Conservation (phyloP, 139 green algal species). For the Tetratostichococcus sp. region DNA sequence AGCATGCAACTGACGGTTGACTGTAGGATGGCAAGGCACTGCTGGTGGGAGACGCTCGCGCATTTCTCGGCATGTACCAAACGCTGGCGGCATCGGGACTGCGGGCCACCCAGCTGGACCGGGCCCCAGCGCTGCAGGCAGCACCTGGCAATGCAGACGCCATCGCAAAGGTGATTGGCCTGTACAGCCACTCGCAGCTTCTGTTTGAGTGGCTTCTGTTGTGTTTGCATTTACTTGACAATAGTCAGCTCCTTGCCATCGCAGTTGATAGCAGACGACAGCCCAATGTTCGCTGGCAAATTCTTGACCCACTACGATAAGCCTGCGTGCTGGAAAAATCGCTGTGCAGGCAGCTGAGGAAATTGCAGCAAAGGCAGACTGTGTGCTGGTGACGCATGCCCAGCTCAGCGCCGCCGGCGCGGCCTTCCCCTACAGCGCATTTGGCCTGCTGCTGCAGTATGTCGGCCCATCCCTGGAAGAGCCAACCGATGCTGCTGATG, state of each 20-base stretch:
- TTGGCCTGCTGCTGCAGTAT: slow-evolving; percentile 31
- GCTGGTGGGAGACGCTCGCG: slow-evolving; percentile 27
- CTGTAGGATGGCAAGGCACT: slow-evolving; percentile 27
- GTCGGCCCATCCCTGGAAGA: not conserved
- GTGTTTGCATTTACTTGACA: no score
- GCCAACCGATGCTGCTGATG: not conserved
- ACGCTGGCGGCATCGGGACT: slow-evolving; percentile 28
- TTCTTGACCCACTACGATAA: no score
- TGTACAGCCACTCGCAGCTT: no score
- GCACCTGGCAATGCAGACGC: not conserved
- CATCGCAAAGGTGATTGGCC: not conserved
- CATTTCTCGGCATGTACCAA: slow-evolving; percentile 48
- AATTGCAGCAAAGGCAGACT: slow-evolving; percentile 11
- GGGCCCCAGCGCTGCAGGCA: slow-evolving; percentile 1
- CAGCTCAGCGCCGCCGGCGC: not conserved
- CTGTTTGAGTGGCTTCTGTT: no score
- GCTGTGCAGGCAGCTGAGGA: slow-evolving; percentile 12
- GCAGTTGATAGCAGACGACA: no score
- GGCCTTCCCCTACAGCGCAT: slow-evolving; percentile 17
- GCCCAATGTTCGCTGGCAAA: no score
- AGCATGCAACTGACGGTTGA: no score
- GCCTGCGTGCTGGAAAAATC: no score
- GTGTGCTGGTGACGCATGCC: slow-evolving; percentile 22
- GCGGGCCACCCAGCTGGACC: slow-evolving; percentile 36
- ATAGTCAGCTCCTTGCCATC: no score